These are phyloP conservation scores for Arthrobotrys conoides DNA, from an alignment of 2,329 filamentous ascomycete species.

Conservation along the genomic window DNA sequence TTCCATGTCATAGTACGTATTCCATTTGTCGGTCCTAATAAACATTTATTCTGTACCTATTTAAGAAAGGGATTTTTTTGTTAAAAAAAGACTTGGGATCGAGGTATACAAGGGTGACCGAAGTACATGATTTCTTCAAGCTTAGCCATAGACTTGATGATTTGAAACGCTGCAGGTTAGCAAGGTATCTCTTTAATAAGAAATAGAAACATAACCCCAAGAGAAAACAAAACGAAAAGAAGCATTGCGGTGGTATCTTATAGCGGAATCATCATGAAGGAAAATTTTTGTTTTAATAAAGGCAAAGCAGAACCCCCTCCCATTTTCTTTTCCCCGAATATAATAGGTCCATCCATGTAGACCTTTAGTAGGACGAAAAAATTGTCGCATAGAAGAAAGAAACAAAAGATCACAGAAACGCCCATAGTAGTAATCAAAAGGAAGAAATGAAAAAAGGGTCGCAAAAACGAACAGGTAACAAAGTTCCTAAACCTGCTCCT, in stretches of 20 bases:
- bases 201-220: not conserved
- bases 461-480: constrained; percentile 29
- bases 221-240: constrained; percentile 6
- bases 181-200: not conserved
- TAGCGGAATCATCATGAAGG: not conserved
- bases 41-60: too few relatives aligned
- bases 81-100: too few relatives aligned
- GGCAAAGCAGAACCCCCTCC: not conserved
- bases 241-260: constrained; percentile 22
- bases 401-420: not conserved
- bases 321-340: not conserved
- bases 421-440: not conserved
- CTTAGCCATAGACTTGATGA: too few relatives aligned
- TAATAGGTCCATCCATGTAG: not conserved
- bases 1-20: too few relatives aligned
- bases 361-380: not conserved
- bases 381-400: not conserved
- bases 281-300: not conserved
- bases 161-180: not conserved
- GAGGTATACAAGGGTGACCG: too few relatives aligned
- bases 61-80: too few relatives aligned
- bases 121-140: too few relatives aligned
- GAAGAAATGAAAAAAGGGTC: not conserved
- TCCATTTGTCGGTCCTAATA: too few relatives aligned
- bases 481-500: constrained; percentile 47